phyloP scores from a whole-genome alignment of 805 yeast genomes.

The Yarrowia sp. region DNA sequence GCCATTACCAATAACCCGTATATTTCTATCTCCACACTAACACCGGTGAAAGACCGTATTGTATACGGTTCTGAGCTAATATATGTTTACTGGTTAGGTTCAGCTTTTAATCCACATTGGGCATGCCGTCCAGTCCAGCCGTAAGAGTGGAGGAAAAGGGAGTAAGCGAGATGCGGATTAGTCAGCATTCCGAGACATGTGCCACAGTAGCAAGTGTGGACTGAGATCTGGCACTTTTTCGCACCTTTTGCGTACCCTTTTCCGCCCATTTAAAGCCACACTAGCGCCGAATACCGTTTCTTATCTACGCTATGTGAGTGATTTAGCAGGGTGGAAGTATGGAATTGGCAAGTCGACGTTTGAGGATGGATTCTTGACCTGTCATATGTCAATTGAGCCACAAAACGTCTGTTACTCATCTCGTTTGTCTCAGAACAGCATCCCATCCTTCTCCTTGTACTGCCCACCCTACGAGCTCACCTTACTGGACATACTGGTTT shows the following conservation, averaged over 20 bases:
- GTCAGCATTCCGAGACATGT: background rate
- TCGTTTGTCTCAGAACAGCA: no score
- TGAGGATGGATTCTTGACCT: no score
- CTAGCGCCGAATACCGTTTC: slow-evolving; percentile 1
- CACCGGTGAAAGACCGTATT: no score
- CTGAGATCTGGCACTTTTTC: no score
- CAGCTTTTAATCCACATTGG: background rate
- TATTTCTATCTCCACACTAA: no score
- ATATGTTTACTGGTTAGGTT: background rate
- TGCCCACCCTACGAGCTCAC: no score
- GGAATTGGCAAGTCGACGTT: background rate
- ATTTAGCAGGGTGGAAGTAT: background rate
- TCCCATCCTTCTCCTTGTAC: no score
- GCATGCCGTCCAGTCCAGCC: background rate
- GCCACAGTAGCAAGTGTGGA: background rate
- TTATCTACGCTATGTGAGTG: background rate
- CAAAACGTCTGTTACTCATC: no score
- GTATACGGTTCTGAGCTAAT: slow-evolving; percentile 21
- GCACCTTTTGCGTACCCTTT: no score
- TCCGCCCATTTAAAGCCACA: background rate
- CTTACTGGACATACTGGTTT: background rate
- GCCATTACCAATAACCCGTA: no score
- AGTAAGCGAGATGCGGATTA: background rate
- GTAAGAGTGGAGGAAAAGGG: background rate
- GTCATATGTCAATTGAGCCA: no score